Evolutionary conservation across 208 protist genomes (phyloP), one percentile per base, ranked within the genome.

Genomic region (Dictyostelium gargantuum): DNA sequence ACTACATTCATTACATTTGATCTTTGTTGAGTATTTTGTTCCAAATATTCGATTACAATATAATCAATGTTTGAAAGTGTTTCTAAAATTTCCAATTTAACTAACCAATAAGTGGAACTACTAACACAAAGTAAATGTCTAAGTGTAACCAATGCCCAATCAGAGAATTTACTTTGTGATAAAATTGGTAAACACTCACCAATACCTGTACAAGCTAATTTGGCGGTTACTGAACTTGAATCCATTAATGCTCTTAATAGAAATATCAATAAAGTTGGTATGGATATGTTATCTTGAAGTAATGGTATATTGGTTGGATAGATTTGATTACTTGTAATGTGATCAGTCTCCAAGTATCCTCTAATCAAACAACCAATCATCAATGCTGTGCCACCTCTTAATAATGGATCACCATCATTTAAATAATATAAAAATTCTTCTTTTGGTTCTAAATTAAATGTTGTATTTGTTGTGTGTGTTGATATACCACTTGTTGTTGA

Each of bases 1-100:
- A 63, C 23, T 10, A 73, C 56, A 29, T 26, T 63, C 32, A 89
- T 44, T 52, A 89, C 44, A 58, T 79, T 74, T 68, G 68, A 56
- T 26, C 46, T 66, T 42, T 89, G 82, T 79, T 89, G 82, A 68
- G 79, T 79, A 48, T 89, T 89, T 54, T 89, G 82, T 54, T 89
- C 82, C 0, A 89, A 26, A 32, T 68, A 89, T 38, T 89, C 82
- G 42, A 89, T 79, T 1, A 89, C 52, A 4, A 79, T n/a, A 46
- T 89, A 89, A 21, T 89, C 82, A 21, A 89, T 89, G 2, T 79
- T 76, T 11, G 82, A 89, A 26, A 89, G 10, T 5, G 82, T 89
- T n/a, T 89, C 82, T 19, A 89, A 40, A 52, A 89, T 89, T 11
- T 89, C 82, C 1, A 89, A 35, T 66, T 89, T 89, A 2, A 89